Evolutionary conservation across 2,329 filamentous ascomycete species (phyloP).

Genomic region (Nemania diffusa): DNA sequence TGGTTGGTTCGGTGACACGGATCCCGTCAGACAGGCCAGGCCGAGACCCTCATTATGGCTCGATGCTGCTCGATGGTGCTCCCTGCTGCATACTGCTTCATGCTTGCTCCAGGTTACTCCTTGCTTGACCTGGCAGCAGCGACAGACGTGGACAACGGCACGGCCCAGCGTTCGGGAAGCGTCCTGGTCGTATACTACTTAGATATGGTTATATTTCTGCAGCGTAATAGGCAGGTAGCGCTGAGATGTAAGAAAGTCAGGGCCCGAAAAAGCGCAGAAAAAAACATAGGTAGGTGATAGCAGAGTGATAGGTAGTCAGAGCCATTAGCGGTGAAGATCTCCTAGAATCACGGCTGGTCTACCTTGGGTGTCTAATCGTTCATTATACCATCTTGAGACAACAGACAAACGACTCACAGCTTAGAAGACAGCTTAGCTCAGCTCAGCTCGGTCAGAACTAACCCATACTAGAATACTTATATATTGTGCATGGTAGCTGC

Average conservation of each 20-base stretch:
- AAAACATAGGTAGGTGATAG: background rate
- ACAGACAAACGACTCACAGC: no score
- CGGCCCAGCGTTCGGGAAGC: conserved; percentile 4
- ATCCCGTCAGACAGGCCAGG: conserved; percentile 20
- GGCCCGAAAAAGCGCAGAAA: no score
- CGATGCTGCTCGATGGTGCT: conserved; percentile 25
- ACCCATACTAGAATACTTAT: no score
- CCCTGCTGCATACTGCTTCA: conserved; percentile 22
- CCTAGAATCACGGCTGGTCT: background rate
- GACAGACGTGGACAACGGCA: conserved; percentile 27
- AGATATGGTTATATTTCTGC: background rate
- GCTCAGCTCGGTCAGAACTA: background rate
- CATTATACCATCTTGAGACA: background rate
- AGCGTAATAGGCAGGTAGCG: no score
- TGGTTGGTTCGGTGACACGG: conserved; percentile 32
- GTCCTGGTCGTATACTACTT: background rate
- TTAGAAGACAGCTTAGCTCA: background rate
- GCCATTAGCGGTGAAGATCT: conserved; percentile 10
- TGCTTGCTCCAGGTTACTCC: conserved; percentile 19
- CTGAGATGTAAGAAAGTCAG: no score
- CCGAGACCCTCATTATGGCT: conserved; percentile 25
- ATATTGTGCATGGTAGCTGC: no score
- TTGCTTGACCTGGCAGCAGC: conserved; percentile 10
- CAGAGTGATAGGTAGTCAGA: background rate
- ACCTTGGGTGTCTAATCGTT: background rate